A percentile compares a stretch with the other conserved stretches of the same genome.
Evolutionary conservation across 2,329 filamentous ascomycete species (phyloP).

Genomic region (Diaporthe vexans): DNA sequence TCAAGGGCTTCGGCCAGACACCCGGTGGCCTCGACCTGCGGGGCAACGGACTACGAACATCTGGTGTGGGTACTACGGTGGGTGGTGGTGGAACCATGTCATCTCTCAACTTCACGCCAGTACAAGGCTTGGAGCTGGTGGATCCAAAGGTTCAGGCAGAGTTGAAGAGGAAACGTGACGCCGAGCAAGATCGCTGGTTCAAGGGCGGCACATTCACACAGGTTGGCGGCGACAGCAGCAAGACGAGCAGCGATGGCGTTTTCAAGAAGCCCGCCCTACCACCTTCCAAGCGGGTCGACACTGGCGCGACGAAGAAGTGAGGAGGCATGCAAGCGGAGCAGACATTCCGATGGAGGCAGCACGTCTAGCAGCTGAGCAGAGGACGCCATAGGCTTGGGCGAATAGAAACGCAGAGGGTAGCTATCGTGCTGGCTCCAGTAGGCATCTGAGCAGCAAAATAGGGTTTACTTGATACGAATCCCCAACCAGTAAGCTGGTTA

Average conservation of each 20-base stretch:
- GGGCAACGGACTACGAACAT: slow-evolving; percentile 83
- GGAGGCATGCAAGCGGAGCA: background rate
- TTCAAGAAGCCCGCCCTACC: slow-evolving; percentile 90
- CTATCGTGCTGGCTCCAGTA: slow-evolving; percentile 20
- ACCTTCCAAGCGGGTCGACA: slow-evolving; percentile 79
- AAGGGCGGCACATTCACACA: slow-evolving; percentile 98
- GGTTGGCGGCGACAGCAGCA: slow-evolving; percentile 68
- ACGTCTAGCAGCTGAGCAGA: background rate
- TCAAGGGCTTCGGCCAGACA: slow-evolving; percentile 80
- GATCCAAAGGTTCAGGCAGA: slow-evolving; percentile 93
- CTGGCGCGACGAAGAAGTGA: slow-evolving; percentile 67
- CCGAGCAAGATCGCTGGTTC: slow-evolving; percentile 96
- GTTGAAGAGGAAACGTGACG: slow-evolving; percentile 89
- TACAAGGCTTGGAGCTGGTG: slow-evolving; percentile 94
- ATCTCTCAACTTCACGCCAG: slow-evolving; percentile 91
- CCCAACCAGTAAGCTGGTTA: slow-evolving; percentile 17
- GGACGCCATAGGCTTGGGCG: background rate
- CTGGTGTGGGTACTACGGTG: slow-evolving; percentile 82
- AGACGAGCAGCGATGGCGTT: slow-evolving; percentile 61
- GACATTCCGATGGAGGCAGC: slow-evolving; percentile 13
- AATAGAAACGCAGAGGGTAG: background rate
- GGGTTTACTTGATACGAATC: slow-evolving; percentile 30
- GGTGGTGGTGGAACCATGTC: slow-evolving; percentile 83
- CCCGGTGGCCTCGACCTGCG: slow-evolving; percentile 77
- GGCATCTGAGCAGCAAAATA: slow-evolving; percentile 5